Evolutionary conservation across 495 filamentous ascomycete species (phyloP).

Genomic region (Aspergillus bertholletiae): DNA sequence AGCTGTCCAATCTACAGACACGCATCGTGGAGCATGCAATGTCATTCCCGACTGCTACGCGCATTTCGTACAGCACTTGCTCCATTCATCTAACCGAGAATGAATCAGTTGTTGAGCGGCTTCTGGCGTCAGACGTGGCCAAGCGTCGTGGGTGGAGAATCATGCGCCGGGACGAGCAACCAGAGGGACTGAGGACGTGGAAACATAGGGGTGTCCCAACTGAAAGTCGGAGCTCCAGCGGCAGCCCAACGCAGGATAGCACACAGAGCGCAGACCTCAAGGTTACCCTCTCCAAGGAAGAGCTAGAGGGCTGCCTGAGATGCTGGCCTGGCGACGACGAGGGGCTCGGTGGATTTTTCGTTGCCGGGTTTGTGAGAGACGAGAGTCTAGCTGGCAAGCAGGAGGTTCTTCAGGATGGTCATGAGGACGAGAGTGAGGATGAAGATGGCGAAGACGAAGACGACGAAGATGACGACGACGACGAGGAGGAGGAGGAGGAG

Average conservation of each 20-base stretch:
- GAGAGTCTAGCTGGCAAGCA: conserved; percentile 2
- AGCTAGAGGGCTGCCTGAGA: conserved; percentile 74
- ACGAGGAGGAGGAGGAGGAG: conserved; percentile 12
- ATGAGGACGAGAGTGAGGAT: conserved; percentile 11
- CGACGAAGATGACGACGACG: conserved; percentile 5
- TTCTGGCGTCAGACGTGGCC: conserved; percentile 64
- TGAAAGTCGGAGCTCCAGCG: conserved; percentile 3
- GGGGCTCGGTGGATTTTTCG: conserved; percentile 74
- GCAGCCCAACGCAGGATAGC: conserved; percentile 4
- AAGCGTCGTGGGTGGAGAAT: conserved; percentile 71
- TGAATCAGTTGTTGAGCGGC: conserved; percentile 72
- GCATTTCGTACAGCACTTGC: conserved; percentile 89
- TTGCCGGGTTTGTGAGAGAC: conserved; percentile 61
- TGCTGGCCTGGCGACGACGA: conserved; percentile 76
- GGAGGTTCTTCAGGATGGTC: neutral
- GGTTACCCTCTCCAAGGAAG: conserved; percentile 41
- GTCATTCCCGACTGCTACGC: conserved; percentile 69
- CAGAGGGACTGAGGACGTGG: conserved; percentile 69
- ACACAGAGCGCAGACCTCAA: neutral
- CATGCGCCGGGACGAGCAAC: conserved; percentile 64
- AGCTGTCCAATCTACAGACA: conserved; percentile 75
- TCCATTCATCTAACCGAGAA: conserved; percentile 85
- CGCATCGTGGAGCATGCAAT: conserved; percentile 78
- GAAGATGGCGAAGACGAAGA: too few relatives aligned
- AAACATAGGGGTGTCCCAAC: conserved; percentile 58